phyloP scores from a whole-genome alignment of 805 yeast species.

The Komagataella pastoris region DNA sequence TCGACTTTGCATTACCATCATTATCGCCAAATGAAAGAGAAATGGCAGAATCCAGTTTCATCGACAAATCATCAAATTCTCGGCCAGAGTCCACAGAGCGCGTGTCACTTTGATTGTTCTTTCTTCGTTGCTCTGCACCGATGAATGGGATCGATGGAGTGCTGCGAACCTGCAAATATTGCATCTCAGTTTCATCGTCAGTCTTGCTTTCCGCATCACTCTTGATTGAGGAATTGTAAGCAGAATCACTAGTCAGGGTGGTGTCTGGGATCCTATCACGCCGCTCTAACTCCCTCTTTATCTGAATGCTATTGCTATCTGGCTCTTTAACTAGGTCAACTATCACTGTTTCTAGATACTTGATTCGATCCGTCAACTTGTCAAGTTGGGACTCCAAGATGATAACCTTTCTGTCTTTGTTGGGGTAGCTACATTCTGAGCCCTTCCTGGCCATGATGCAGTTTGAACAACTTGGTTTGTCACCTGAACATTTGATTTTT shows the following conservation, averaged over 20 bases:
- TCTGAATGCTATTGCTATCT: not conserved
- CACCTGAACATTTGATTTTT: conserved; percentile 37
- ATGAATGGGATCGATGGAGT: not conserved
- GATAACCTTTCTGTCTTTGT: conserved; percentile 16
- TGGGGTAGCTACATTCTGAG: conserved; percentile 12
- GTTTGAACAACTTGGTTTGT: conserved; percentile 14
- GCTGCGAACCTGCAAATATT: not conserved
- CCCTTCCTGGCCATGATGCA: conserved; percentile 10
- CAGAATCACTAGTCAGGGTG: not conserved
- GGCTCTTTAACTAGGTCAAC: not conserved
- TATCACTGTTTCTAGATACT: conserved; percentile 10
- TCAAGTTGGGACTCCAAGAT: conserved; percentile 14
- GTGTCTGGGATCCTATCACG: not conserved
- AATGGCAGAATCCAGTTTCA: conserved; percentile 12
- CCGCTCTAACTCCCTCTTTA: not conserved
- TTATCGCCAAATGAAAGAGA: conserved; percentile 15
- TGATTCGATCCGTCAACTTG: conserved; percentile 12
- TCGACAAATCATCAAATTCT: not conserved
- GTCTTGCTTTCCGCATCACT: not conserved
- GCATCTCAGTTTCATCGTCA: not conserved
- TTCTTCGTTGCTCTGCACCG: not conserved
- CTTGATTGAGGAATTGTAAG: not conserved
- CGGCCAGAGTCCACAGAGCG: not conserved
- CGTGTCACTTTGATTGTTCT: not conserved
- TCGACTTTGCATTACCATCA: conserved; percentile 2